A percentile compares a stretch with the other conserved stretches of the same genome.
Evolutionary conservation across 75 land plant species (phyloP).

Genomic region (Sequoiadendron giganteum): DNA sequence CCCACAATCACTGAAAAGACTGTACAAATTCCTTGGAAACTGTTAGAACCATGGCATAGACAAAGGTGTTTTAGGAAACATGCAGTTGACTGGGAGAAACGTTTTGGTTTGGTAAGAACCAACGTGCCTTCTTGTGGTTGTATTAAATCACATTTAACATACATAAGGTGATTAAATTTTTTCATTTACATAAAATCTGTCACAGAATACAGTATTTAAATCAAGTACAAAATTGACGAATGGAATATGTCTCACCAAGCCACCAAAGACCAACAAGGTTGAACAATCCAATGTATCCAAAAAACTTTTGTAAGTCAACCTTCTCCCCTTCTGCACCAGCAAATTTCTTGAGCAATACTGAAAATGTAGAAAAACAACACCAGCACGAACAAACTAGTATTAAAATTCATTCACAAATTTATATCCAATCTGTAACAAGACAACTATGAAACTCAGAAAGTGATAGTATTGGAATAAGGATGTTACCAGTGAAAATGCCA

Average conservation of each 20-base stretch:
- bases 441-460: neutral
- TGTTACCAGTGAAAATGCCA: conserved; percentile 89
- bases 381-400: neutral
- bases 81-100: neutral
- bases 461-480: neutral
- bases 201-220: neutral
- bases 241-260: conserved; percentile 63
- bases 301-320: conserved; percentile 88
- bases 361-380: conserved; percentile 1
- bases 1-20: neutral
- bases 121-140: neutral
- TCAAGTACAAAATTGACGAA: neutral
- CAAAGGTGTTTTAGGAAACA: neutral
- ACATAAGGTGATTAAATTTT: neutral
- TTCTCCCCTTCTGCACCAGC: conserved; percentile 79
- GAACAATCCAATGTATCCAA: conserved; percentile 93
- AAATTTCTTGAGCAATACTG: conserved; percentile 89
- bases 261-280: conserved; percentile 91
- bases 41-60: neutral
- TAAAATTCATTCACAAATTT: conserved; percentile 4
- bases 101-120: neutral
- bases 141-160: neutral
- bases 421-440: neutral
- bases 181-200: neutral
- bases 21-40: neutral